Base-by-base conservation (phyloP, 805 yeast species). In the Metschnikowia sp. region DNA sequence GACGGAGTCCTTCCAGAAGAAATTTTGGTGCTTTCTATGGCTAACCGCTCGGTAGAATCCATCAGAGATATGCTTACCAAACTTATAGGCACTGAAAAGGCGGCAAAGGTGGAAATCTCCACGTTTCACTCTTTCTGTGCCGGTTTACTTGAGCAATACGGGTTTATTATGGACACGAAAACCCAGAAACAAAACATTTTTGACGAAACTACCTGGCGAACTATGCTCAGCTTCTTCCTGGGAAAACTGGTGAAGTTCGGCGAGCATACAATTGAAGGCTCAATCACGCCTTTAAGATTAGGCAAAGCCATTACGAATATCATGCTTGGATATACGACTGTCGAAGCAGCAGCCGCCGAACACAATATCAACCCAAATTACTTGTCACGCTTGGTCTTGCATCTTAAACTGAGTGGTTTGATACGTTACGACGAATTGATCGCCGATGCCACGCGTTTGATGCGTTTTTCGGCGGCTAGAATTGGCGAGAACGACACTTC, bases 61-160 rank as follows among this genome's bases (percentile, higher is more conserved):
- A 46, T 72, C 69, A 36, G 66, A 59, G 39, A 48, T 36, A 33
- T 75, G 62, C 48, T 69, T 69, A 31, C 39, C 36, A 11, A 54
- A 35, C 2, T 57, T 58, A 51, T 79, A 19, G 77, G 77, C 1
- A 57, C 51, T 3, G 66, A 62, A 1, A 45, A 68, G 52, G 89
- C 90, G 62, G 85, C 84, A 49, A 86, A 84, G 62, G 86, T 87
- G 8, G 96, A 96, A 13, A 86, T 90, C 52, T 77, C 81, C 58
- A 89, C 84, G 58, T 84, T 79, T 70, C 86, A 83, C 59, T 80
- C 75, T 69, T 89, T 89, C 35, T 81, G 88, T 8, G 77, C 78
- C 37, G 60, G 65, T 7, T 58, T 82, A 19, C 64, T 83, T 1
- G 74, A 69, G 12, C 70, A 72, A 8, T 62, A 71, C 46, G 69